These are phyloP conservation scores for Ogataea hybrid DNA, from an alignment of 1,139 yeast genomes.

Conservation along the genomic window DNA sequence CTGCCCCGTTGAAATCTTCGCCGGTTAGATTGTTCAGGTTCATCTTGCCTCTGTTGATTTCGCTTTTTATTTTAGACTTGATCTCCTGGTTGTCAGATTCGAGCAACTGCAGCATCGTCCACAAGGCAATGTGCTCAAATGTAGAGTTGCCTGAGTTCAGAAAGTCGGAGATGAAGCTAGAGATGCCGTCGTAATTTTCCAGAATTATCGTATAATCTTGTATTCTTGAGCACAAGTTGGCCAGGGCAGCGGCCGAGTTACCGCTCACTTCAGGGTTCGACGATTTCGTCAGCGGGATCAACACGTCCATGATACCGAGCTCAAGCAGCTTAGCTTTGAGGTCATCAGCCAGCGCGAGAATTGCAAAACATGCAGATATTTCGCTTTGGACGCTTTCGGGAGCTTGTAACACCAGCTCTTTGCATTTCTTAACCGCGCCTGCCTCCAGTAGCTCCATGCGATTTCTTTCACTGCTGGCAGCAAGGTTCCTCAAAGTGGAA, in stretches of 20 bases:
- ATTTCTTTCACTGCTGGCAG: constrained; percentile 92
- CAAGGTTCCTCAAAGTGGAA: constrained; percentile 90
- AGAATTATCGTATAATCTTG: constrained; percentile 78
- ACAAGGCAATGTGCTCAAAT: constrained; percentile 94
- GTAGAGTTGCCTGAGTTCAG: constrained; percentile 88
- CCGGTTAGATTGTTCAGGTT: constrained; percentile 32
- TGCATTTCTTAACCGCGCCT: constrained; percentile 93
- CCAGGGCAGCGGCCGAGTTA: constrained; percentile 97
- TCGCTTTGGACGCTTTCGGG: constrained; percentile 93
- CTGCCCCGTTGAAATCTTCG: constrained; percentile 52
- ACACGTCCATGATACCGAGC: constrained; percentile 84
- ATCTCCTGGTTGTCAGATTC: constrained; percentile 82
- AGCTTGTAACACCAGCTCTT: constrained; percentile 78
- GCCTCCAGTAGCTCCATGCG: constrained; percentile 90
- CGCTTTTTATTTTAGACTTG: constrained; percentile 56
- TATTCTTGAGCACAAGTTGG: constrained; percentile 90
- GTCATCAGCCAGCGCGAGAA: constrained; percentile 93
- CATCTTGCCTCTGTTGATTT: constrained; percentile 31
- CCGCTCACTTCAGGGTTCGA: constrained; percentile 96
- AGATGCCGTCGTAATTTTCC: constrained; percentile 87
- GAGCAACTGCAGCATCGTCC: constrained; percentile 92
- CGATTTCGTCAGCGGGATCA: constrained; percentile 87
- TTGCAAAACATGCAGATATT: constrained; percentile 96
- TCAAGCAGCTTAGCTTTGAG: constrained; percentile 80
- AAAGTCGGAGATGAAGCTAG: constrained; percentile 79